Evolutionary conservation across 2,329 filamentous ascomycete genomes (phyloP), one percentile per base, ranked within the genome.

Genomic region (Neurospora sp.): DNA sequence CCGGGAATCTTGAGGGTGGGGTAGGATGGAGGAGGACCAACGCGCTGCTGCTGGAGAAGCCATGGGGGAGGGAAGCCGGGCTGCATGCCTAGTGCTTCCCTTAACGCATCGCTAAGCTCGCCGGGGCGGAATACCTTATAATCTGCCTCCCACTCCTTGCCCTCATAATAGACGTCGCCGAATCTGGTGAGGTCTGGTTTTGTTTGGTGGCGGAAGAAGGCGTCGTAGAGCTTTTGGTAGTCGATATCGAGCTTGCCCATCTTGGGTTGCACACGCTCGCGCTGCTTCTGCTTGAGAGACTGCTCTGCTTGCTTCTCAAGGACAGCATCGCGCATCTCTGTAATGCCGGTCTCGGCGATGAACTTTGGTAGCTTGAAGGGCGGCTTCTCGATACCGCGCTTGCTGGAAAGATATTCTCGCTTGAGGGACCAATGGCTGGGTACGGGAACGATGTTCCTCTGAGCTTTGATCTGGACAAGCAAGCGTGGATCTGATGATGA

Each of bases 121-220:
- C 96, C 96, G 1, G 96, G 93, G 73, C 93, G 90, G 71, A 97
- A 87, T 81, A 97, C 92, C 75, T 92, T 90, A 73, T 97, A 87
- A 78, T 98, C 97, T 0, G 96, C 97, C 81, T 99, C 96, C 78
- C 93, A 96, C 79, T 99, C 96, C 80, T 99, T 99, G 78, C 96
- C 96, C 81, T 99, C 96, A 79, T 98, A 98, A 81, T 99, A 99
- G n/a, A 99, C 94, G 80, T 99, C 96, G 52, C 96, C 96, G 76
- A 97, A 99, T 62, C 94, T 88, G 39, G 96, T 98, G 73, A 99
- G 83, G 75, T 93, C 90, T 0, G 96, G 96, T 81, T 99, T 99
- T 52, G 93, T 97, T 82, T 99, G 96, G 78, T 97, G 96, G 71
- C 93, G 89, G 84, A 99, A 99, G 84, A 99, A 99, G 4, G 96